Evolutionary conservation across 192 early-diverging fungal genomes (phyloP).

Genomic region (Phlyctochytrium bullatum): DNA sequence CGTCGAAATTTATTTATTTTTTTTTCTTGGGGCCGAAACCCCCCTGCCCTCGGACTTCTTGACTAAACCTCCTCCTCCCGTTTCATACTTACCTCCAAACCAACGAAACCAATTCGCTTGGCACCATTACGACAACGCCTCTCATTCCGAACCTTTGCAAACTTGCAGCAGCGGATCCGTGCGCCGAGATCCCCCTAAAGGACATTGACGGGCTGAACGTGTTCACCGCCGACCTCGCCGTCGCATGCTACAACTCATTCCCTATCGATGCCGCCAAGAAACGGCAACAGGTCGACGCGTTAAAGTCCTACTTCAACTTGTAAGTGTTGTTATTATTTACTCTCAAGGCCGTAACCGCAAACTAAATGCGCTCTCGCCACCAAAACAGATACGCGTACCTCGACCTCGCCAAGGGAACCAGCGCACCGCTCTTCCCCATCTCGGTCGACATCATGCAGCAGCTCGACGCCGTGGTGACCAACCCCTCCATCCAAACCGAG

Average conservation of each 20-base stretch:
- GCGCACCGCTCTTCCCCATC: not conserved
- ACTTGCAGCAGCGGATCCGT: not conserved
- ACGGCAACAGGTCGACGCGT: slow-evolving; percentile 17
- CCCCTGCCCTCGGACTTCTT: too few species aligned
- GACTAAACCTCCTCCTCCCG: too few species aligned
- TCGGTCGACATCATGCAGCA: not conserved
- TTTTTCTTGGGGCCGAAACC: too few species aligned
- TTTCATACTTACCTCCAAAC: too few species aligned
- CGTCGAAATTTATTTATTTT: too few species aligned
- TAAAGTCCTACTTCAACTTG: slow-evolving; percentile 22
- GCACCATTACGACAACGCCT: too few species aligned
- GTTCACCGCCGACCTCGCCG: not conserved
- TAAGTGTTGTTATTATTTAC: not conserved
- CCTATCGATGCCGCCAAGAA: slow-evolving; percentile 1
- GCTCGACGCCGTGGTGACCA: not conserved
- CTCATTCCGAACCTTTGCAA: too few species aligned
- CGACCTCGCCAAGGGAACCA: not conserved
- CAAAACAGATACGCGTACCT: not conserved
- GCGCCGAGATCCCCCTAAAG: not conserved
- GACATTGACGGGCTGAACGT: not conserved
- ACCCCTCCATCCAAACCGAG: not conserved
- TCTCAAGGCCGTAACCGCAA: too few species aligned
- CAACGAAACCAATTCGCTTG: too few species aligned
- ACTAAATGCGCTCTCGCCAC: too few species aligned
- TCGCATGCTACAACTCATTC: slow-evolving; percentile 17